Percentiles rank a stretch among this genome's conserved stretches.
Evolutionary conservation across 2,329 filamentous ascomycete genomes (phyloP).

Genomic region (Fusarium subglutinans): DNA sequence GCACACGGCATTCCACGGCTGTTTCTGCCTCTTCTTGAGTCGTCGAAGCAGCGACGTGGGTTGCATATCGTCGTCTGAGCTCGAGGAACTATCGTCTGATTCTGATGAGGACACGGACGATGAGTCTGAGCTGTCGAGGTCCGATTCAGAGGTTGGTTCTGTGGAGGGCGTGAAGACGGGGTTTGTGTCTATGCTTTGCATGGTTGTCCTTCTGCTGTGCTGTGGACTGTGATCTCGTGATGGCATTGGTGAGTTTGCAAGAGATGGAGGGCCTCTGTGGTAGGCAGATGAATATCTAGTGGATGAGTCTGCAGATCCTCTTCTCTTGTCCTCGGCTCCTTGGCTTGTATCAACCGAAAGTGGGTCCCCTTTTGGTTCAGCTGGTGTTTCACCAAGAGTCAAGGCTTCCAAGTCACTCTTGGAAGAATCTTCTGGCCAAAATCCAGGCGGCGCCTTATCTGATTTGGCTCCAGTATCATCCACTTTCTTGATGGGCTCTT

Average conservation of each 20-base stretch:
- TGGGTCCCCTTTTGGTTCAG: conserved; percentile 5
- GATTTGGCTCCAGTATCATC: conserved; percentile 4
- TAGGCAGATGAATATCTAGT: neutral
- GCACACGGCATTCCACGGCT: conserved; percentile 55
- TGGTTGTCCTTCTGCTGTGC: conserved; percentile 14
- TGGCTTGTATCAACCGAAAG: conserved; percentile 4
- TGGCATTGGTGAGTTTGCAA: conserved; percentile 1
- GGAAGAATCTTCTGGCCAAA: conserved; percentile 36
- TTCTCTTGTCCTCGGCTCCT: conserved; percentile 17
- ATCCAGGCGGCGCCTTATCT: conserved; percentile 21
- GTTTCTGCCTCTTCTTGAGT: conserved; percentile 24
- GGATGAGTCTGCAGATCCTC: neutral
- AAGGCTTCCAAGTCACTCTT: conserved; percentile 27
- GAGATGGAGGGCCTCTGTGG: neutral
- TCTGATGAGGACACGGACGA: conserved; percentile 34
- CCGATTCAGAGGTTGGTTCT: conserved; percentile 20
- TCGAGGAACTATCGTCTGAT: conserved; percentile 37
- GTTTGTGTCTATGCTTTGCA: conserved; percentile 21
- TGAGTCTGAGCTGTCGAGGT: conserved; percentile 29
- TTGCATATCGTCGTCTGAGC: conserved; percentile 31
- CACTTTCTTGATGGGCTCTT: conserved; percentile 15
- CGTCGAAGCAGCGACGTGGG: neutral
- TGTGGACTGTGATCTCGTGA: neutral
- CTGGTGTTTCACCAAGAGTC: neutral
- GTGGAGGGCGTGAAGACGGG: conserved; percentile 24